These are phyloP conservation scores for Ustilago shanxiensis DNA, from an alignment of 1,284 basidiomycete genomes.

Conservation along the genomic window DNA sequence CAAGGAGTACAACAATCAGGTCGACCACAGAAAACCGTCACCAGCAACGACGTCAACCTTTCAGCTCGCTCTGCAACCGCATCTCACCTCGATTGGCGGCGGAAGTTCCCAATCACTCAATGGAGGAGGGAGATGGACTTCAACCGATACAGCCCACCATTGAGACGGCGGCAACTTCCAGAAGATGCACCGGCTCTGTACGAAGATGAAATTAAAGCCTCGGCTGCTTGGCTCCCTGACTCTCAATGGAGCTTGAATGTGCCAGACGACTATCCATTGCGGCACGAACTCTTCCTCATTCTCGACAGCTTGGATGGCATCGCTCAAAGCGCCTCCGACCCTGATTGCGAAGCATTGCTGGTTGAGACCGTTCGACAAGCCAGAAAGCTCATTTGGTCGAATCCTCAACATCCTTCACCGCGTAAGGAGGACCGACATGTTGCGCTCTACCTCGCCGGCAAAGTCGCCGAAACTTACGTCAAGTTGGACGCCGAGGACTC, in stretches of 20 bases:
- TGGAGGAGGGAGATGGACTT: slow-evolving; percentile 47
- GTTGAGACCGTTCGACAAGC: slow-evolving; percentile 32
- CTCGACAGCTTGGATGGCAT: slow-evolving; percentile 44
- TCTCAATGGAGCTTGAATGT: slow-evolving; percentile 20
- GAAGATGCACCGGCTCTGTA: slow-evolving; percentile 41
- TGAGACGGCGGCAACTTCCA: slow-evolving; percentile 26
- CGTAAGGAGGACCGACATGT: slow-evolving; percentile 11
- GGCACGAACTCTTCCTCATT: slow-evolving; percentile 36
- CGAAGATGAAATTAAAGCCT: slow-evolving; percentile 38
- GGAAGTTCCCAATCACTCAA: slow-evolving; percentile 29
- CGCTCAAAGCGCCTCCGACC: slow-evolving; percentile 19
- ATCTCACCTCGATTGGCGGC: slow-evolving; percentile 21
- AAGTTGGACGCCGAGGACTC: slow-evolving; percentile 32
- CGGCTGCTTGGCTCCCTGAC: slow-evolving; percentile 31
- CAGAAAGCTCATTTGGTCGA: slow-evolving; percentile 29
- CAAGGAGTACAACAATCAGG: background rate
- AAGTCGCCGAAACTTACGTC: slow-evolving; percentile 38
- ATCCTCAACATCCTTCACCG: slow-evolving; percentile 4
- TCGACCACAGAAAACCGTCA: background rate
- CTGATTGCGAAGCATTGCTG: slow-evolving; percentile 16
- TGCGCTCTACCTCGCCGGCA: slow-evolving; percentile 35
- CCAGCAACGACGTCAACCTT: background rate
- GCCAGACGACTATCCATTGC: slow-evolving; percentile 28
- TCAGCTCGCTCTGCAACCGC: background rate
- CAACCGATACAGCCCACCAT: slow-evolving; percentile 28